These are phyloP conservation scores for Alopecurus myosuroides DNA, from an alignment of 176 grass and related monocot genomes.

Conservation along the genomic window DNA sequence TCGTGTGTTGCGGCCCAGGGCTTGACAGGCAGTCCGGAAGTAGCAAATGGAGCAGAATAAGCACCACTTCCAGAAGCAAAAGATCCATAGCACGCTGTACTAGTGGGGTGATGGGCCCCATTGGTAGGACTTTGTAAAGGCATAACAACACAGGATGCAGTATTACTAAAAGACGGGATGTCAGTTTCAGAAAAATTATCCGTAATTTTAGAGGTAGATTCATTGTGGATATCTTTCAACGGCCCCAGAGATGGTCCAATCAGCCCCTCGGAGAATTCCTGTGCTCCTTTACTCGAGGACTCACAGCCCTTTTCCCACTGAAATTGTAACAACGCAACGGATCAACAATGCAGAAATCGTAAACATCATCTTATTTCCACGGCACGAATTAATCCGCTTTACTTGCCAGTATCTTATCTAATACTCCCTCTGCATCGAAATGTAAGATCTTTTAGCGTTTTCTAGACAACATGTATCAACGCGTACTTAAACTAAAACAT, in stretches of 20 bases:
- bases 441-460: too few relatives aligned
- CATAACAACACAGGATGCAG: constrained; percentile 75
- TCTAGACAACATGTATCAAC: too few relatives aligned
- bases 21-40: not conserved
- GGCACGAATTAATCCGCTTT: not conserved
- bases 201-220: constrained; percentile 58
- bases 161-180: constrained; percentile 58
- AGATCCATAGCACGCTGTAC: constrained; percentile 45
- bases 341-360: constrained; percentile 9
- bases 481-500: too few relatives aligned
- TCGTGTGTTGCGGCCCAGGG: not conserved
- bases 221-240: constrained; percentile 88
- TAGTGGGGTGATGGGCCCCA: constrained; percentile 44
- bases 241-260: constrained; percentile 41
- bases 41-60: constrained; percentile 37
- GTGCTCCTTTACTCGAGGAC: constrained; percentile 30
- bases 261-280: constrained; percentile 14
- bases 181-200: constrained; percentile 62
- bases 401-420: not conserved
- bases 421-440: too few relatives aligned
- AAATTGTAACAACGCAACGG: constrained; percentile 26
- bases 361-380: constrained; percentile 11
- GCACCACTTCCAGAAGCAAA: constrained; percentile 26
- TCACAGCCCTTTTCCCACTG: constrained; percentile 86
- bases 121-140: constrained; percentile 99